phyloP scores from a whole-genome alignment of 2,329 filamentous ascomycete species.

The Talaromyces atroroseus region DNA sequence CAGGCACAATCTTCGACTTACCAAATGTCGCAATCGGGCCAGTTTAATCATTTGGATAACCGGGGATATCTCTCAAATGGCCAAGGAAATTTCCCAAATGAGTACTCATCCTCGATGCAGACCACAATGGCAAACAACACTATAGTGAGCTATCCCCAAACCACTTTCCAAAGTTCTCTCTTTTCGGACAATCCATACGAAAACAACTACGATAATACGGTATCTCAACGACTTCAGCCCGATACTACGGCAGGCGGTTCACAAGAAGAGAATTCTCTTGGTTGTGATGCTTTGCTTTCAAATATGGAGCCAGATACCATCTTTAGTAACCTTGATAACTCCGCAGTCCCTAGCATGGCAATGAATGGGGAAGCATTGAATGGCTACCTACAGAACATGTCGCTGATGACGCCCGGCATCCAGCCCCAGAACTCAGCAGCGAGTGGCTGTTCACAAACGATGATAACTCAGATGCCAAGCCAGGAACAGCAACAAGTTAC shows the following conservation, averaged over 20 bases:
- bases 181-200: background rate
- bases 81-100: background rate
- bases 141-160: background rate
- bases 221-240: background rate
- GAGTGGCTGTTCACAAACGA: background rate
- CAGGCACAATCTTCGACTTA: background rate
- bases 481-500: background rate
- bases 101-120: background rate
- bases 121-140: background rate
- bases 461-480: background rate
- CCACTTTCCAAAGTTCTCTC: background rate
- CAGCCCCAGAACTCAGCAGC: background rate
- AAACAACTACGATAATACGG: background rate
- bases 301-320: background rate
- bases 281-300: background rate
- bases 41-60: background rate
- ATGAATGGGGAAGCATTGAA: background rate
- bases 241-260: background rate
- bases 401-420: background rate
- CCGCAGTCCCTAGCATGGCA: background rate
- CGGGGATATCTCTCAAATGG: background rate
- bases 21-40: background rate
- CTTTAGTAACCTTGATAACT: background rate
- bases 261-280: background rate
- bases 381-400: background rate